A percentile compares a stretch with the other conserved stretches of the same genome.
phyloP scores from a whole-genome alignment of 2,329 filamentous ascomycete species.

The Penicillium vulpinum region DNA sequence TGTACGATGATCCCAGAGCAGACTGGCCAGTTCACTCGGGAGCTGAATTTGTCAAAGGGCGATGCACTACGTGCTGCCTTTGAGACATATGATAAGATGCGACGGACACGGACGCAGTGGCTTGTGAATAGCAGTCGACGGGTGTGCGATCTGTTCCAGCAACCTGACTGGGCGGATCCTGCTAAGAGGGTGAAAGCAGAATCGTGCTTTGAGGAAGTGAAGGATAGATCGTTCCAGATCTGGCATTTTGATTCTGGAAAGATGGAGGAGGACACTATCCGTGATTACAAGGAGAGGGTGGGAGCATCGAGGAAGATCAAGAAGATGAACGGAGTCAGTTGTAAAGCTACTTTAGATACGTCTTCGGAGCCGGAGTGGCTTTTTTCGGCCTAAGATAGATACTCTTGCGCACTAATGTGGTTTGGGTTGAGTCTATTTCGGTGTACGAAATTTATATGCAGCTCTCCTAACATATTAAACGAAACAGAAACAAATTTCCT shows the following conservation, averaged over 20 bases:
- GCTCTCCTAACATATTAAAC: background rate
- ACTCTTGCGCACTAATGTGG: background rate
- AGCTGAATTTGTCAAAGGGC: background rate
- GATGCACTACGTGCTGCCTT: background rate
- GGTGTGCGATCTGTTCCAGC: conserved; percentile 7
- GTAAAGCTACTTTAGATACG: background rate
- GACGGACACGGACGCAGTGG: conserved; percentile 1
- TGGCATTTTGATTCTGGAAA: conserved; percentile 3
- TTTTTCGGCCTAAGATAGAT: background rate
- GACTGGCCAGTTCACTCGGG: background rate
- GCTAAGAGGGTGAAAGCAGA: background rate
- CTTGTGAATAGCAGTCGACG: conserved; percentile 6
- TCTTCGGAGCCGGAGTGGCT: background rate
- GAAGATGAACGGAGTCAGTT: background rate
- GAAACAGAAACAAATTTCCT: too few relatives aligned
- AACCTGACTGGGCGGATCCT: conserved; percentile 4
- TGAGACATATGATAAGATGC: background rate
- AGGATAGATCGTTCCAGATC: conserved; percentile 6
- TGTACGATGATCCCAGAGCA: background rate
- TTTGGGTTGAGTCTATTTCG: background rate
- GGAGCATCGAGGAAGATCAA: background rate
- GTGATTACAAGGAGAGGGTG: background rate
- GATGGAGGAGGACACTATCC: background rate
- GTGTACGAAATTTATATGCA: background rate
- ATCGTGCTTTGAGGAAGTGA: conserved; percentile 5